Percentiles rank a stretch among this genome's conserved stretches.
Conservation (phyloP, 129 eudicot species). For the Apium graveolens region DNA sequence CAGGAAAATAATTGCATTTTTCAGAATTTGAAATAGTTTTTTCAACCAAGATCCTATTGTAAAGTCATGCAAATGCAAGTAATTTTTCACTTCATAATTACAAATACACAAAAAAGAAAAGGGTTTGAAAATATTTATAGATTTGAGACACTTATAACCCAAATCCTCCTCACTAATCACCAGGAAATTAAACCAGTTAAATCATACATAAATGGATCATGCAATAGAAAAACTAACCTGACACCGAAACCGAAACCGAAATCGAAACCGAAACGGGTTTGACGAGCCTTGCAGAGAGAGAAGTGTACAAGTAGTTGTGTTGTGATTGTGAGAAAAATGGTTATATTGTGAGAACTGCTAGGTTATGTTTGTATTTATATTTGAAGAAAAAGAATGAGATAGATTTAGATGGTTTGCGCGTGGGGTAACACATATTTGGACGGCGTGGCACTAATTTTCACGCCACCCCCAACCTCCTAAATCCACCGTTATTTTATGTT, state of each 20-base stretch:
- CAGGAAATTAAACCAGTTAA: too few relatives aligned
- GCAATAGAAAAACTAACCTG: slow-evolving; percentile 1
- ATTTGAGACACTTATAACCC: too few relatives aligned
- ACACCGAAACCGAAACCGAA: background rate
- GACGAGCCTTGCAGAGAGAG: background rate
- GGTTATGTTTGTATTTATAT: background rate
- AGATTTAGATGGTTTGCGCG: slow-evolving; percentile 43
- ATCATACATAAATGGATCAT: background rate
- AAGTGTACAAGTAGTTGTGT: background rate
- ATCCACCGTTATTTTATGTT: slow-evolving; percentile 43
- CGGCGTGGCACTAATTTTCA: slow-evolving; percentile 73
- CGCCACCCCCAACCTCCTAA: slow-evolving; percentile 45
- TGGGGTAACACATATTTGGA: slow-evolving; percentile 75
- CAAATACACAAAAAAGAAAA: too few relatives aligned
- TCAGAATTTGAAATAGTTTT: too few relatives aligned
- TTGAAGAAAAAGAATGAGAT: background rate
- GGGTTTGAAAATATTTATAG: too few relatives aligned
- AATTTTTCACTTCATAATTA: too few relatives aligned
- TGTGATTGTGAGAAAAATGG: background rate
- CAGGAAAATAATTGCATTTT: background rate
- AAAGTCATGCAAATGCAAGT: background rate
- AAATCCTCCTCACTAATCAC: too few relatives aligned
- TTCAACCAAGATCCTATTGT: background rate
- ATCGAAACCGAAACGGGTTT: background rate
- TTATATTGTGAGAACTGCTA: background rate